These are phyloP conservation scores for Rhynchospora breviuscula DNA, from an alignment of 176 grass and related monocot species.

Conservation along the genomic window DNA sequence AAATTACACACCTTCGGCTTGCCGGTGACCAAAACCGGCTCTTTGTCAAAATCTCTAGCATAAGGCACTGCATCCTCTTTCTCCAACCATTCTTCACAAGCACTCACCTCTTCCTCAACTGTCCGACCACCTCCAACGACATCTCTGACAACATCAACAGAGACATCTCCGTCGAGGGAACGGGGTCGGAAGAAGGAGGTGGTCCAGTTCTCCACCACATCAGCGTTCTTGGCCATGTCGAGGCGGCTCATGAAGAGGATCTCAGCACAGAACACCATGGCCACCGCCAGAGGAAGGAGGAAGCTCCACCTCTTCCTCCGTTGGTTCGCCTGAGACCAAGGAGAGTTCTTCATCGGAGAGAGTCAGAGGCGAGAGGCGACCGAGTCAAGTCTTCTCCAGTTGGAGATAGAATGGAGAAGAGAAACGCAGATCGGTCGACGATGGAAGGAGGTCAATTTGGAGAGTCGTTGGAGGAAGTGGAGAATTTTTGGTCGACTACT, in stretches of 20 bases:
- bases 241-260: conserved; percentile 73
- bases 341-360: conserved; percentile 8
- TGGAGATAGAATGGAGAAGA: neutral
- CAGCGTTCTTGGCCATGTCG: conserved; percentile 88
- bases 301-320: conserved; percentile 38
- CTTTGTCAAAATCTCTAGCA: conserved; percentile 60
- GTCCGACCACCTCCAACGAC: neutral
- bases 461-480: neutral
- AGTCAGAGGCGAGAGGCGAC: neutral
- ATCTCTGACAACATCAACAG: neutral
- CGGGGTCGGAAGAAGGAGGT: conserved; percentile 63
- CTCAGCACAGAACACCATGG: conserved; percentile 68
- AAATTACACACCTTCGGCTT: conserved; percentile 43
- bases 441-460: neutral
- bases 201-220: conserved; percentile 65
- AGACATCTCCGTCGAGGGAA: neutral
- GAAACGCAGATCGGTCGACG: neutral
- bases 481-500: neutral
- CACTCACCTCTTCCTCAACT: conserved; percentile 21
- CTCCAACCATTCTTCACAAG: conserved; percentile 65
- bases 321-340: neutral
- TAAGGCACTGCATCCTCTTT: conserved; percentile 71
- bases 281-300: conserved; percentile 62
- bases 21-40: conserved; percentile 71
- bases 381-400: neutral